Conservation (phyloP, 176 grass and related monocot genomes). For the Carex scoparia region DNA sequence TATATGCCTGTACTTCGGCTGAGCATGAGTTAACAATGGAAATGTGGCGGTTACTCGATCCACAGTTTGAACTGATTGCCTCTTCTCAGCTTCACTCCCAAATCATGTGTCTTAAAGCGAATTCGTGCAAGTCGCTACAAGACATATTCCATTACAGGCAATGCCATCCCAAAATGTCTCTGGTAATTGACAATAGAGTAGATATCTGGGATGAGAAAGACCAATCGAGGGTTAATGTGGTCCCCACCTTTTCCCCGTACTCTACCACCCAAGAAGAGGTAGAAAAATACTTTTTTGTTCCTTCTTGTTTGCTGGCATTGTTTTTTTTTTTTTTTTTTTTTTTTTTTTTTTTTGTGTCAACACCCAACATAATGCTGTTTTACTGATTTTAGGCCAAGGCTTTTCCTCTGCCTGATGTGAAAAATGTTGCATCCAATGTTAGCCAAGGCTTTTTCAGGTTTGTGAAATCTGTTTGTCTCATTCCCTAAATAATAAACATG, state of each 20-base stretch:
- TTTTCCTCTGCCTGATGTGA: conserved; percentile 70
- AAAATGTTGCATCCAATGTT: conserved; percentile 93
- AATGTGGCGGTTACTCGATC: conserved; percentile 98
- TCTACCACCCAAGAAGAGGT: conserved; percentile 92
- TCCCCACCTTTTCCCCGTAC: conserved; percentile 93
- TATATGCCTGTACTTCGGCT: conserved; percentile 90
- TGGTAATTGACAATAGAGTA: conserved; percentile 89
- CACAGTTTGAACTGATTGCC: conserved; percentile 70
- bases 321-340: background rate
- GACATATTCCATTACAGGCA: conserved; percentile 85
- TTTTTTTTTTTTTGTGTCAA: background rate
- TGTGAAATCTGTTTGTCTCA: conserved; percentile 22
- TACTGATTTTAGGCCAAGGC: conserved; percentile 51
- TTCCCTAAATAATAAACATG: conserved; percentile 12
- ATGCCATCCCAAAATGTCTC: conserved; percentile 85
- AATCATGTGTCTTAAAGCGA: conserved; percentile 87
- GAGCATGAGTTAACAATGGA: conserved; percentile 91
- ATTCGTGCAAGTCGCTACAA: conserved; percentile 72
- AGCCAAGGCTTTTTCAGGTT: conserved; percentile 92
- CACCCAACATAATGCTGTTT: conserved; percentile 17
- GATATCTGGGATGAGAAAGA: conserved; percentile 99
- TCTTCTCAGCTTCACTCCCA: conserved; percentile 67
- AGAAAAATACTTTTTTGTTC: conserved; percentile 21
- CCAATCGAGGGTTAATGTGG: conserved; percentile 80
- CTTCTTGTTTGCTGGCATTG: background rate